Base-by-base conservation (phyloP, 352 stramenopile species). In the Globisporangium nodosum region DNA sequence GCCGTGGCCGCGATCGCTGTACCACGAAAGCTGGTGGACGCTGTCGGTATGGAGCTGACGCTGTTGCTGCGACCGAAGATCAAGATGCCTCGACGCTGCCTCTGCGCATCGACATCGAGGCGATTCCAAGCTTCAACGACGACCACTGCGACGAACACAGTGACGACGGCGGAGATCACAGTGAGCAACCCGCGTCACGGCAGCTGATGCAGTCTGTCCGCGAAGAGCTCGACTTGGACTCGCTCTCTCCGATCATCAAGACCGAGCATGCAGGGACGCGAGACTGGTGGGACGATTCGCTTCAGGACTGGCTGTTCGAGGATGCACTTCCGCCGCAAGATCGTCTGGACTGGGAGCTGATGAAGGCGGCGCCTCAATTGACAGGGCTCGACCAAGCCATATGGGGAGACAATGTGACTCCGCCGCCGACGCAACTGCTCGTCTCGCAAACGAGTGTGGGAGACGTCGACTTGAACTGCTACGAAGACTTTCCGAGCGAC, bases 301-400 rank as follows among this genome's bases (percentile, higher is more conserved):
- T 87, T 5, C 70, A 74, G 21, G 64, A 81, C 49, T 48, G 85
- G 46, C 33, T 69, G 12, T 53, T 79, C 31, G 63, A 68, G 40
- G 73, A 80, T 52, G 69, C 64, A 11, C 64, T 83, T 9, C 61
- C 70, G 20, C 58, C 20, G 6, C 61, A 71, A 35, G 64, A 81
- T 48, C 71, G 70, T 33, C 64, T 87, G 27, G 64, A 80, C 15
- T 86, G 73, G 73, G 61, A 87, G 21, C 53, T 74, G 49, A 79
- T 61, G 57, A 71, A 57, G 30, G 24, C 16, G 15, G 33, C 37
- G 8, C 11, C 31, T 47, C 40, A 30, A 15, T 12, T 48, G 18
- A 33, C 27, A 0, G 30, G 45, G 13, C 15, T 50, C 13, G 52
- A 61, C 54, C 21, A 18, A 18, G 21, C 51, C 13, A 27, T 18